phyloP scores from a whole-genome alignment of 129 eudicot species.

The Glebionis coronaria region DNA sequence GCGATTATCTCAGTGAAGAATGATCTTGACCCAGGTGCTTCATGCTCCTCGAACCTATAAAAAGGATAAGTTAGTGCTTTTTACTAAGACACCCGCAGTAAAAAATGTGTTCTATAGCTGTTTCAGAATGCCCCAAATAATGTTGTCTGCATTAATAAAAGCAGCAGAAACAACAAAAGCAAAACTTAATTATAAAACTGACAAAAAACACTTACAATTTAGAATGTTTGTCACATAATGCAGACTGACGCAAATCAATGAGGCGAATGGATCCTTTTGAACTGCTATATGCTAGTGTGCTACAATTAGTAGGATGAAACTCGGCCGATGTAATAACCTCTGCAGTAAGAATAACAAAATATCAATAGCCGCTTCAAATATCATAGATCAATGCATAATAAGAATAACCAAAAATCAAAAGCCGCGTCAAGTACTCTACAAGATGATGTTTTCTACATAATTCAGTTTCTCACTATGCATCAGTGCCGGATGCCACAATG shows the following conservation, averaged over 20 bases:
- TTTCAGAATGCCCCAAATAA: neutral
- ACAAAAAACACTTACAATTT: conserved; percentile 62
- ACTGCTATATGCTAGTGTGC: conserved; percentile 92
- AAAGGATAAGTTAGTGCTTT: conserved; percentile 4
- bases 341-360: conserved; percentile 26
- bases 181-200: neutral
- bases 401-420: neutral
- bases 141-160: neutral
- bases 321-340: conserved; percentile 99
- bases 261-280: conserved; percentile 98
- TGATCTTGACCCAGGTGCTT: conserved; percentile 95
- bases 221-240: conserved; percentile 89
- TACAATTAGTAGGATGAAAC: conserved; percentile 96
- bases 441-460: too few species aligned
- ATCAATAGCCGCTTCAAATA: neutral
- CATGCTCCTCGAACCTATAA: conserved; percentile 91
- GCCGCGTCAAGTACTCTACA: too few species aligned
- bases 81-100: neutral
- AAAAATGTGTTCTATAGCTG: neutral
- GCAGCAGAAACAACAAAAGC: conserved; percentile 3
- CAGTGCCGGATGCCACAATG: neutral
- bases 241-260: conserved; percentile 97
- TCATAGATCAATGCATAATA: neutral
- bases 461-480: too few species aligned
- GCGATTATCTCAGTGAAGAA: conserved; percentile 99